phyloP scores from a whole-genome alignment of 352 stramenopile genomes.

The Peronospora destructor region DNA sequence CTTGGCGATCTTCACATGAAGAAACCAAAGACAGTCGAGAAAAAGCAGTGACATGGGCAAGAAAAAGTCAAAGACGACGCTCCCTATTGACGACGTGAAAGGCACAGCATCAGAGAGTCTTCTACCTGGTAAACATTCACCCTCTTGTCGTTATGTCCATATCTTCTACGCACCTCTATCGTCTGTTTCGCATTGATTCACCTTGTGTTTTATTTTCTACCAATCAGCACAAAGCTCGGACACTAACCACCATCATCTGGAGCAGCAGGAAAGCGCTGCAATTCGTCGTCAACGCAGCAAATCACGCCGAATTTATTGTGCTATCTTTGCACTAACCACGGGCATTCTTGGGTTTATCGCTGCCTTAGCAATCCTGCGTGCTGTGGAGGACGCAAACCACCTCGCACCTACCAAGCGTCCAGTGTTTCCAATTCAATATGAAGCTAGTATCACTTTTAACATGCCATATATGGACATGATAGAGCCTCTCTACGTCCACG shows the following conservation, averaged over 20 bases:
- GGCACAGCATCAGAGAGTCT: slow-evolving; percentile 41
- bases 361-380: slow-evolving; percentile 73
- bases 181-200: slow-evolving; percentile 7
- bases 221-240: slow-evolving; percentile 19
- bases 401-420: slow-evolving; percentile 62
- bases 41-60: slow-evolving; percentile 34
- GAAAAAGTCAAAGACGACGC: slow-evolving; percentile 54
- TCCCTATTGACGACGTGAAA: slow-evolving; percentile 40
- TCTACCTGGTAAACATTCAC: slow-evolving; percentile 29
- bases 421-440: slow-evolving; percentile 75
- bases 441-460: slow-evolving; percentile 81
- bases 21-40: slow-evolving; percentile 12
- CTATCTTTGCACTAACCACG: slow-evolving; percentile 68
- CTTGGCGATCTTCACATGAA: slow-evolving; percentile 24
- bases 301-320: slow-evolving; percentile 71
- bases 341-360: slow-evolving; percentile 79
- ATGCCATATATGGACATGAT: slow-evolving; percentile 88
- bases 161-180: background rate
- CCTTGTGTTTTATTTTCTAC: background rate
- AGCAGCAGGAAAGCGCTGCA: slow-evolving; percentile 32
- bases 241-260: slow-evolving; percentile 25
- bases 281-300: slow-evolving; percentile 51
- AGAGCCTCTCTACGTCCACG: slow-evolving; percentile 81
- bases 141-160: slow-evolving; percentile 7
- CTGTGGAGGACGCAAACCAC: slow-evolving; percentile 71